Base-by-base conservation (phyloP, 1,284 basidiomycete genomes). In the Flammula alnicola region DNA sequence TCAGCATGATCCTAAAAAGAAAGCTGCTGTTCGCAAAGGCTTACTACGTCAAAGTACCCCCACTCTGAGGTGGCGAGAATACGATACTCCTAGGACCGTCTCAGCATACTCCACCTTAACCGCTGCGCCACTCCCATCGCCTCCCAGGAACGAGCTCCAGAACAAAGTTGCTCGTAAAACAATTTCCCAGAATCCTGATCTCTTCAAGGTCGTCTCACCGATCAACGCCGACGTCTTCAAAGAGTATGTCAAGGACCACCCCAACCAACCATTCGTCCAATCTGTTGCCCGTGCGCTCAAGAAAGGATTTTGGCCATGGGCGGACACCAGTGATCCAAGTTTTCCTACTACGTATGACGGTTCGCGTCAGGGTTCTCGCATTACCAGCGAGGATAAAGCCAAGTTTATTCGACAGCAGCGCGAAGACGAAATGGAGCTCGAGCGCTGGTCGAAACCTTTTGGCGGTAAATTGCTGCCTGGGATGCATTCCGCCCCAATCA, bases 401-500 rank as follows among this genome's bases (percentile, higher is more conserved):
- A 27, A 51, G 1, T 75, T 75, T 35, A 20, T 73, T 0, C 33
- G 53, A 1, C n/a, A 60, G 0, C 71, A 75, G 40, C 57, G 65
- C 0, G 58, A 69, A 1, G 53, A 58, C 2, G 75, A 79, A 47
- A 52, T 72, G 0, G 8, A 10, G 0, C 49, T 62, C 1, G 65
- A 60, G 0, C 62, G 70, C 0, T 78, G 66, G 41, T 79, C 77
- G 1, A 9, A 23, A 0, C n/a, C 66, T 1, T 75, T 79, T 55
- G 61, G 63, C 44, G 47, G 59, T 0, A 49, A 69, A 0, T 62
- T 81, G 0, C 57, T 76, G 0, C 73, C 73, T 0, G 77, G 79
- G 0, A 80, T 81, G 76, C 70, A 73, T 35, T 62, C 54, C 8
- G 69, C 70, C 57, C 78, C 77, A 0, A 51, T 76, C 0, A 61